These are phyloP conservation scores for Hamamelis virginiana DNA, from an alignment of 164 flowering plant species.

Conservation along the genomic window DNA sequence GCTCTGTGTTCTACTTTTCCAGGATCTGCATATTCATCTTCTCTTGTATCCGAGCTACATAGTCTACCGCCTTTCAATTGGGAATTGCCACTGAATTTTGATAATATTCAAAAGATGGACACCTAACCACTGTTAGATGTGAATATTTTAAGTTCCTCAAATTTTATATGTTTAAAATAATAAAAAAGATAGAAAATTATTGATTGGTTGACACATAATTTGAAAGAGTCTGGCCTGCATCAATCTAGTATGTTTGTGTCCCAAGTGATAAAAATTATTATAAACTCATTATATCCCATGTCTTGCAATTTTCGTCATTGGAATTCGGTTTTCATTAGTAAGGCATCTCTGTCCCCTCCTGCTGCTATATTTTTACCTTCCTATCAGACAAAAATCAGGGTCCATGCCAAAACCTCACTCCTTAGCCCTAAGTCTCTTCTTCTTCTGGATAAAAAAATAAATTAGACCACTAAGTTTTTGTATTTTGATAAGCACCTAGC, in stretches of 20 bases:
- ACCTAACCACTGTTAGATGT: no score
- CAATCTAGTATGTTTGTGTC: background rate
- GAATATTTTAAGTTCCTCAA: no score
- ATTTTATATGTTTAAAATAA: no score
- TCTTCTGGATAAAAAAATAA: background rate
- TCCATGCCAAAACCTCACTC: background rate
- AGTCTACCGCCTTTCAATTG: no score
- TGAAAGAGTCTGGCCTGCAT: background rate
- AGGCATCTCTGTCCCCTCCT: background rate
- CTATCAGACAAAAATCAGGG: background rate
- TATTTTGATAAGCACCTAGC: no score
- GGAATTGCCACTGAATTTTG: no score
- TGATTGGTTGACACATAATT: no score
- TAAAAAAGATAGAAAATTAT: no score
- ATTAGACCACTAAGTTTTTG: background rate
- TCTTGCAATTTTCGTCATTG: background rate
- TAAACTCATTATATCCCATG: background rate
- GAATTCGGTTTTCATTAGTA: background rate
- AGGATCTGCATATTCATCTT: no score
- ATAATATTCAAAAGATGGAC: no score
- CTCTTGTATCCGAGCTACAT: no score
- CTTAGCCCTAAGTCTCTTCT: background rate
- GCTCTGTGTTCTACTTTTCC: no score
- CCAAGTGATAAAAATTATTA: background rate
- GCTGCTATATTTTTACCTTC: background rate